Conservation (phyloP, 208 protist species). For the Wallacemonas sp. region DNA sequence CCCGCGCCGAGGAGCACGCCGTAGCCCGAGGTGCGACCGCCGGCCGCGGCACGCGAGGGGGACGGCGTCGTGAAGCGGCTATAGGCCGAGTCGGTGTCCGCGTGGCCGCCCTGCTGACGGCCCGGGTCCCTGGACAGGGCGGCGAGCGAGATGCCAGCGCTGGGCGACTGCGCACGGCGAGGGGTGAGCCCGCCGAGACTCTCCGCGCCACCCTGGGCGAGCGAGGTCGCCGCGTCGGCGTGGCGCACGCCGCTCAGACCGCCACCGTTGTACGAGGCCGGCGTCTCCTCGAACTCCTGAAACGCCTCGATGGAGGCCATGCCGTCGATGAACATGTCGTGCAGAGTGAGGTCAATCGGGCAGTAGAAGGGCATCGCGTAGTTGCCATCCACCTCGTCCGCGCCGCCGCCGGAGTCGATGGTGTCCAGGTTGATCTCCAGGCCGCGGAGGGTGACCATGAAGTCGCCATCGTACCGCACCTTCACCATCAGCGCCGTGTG, state of each 20-base stretch:
- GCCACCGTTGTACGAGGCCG: background rate
- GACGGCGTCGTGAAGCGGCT: background rate
- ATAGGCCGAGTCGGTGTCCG: background rate
- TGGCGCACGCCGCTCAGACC: slow-evolving; percentile 5
- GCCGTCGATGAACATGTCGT: slow-evolving; percentile 77
- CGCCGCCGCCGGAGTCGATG: slow-evolving; percentile 40
- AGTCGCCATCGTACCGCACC: slow-evolving; percentile 82
- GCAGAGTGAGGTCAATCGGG: slow-evolving; percentile 85
- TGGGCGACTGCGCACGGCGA: background rate
- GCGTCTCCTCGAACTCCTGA: slow-evolving; percentile 55
- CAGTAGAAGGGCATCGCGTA: slow-evolving; percentile 86
- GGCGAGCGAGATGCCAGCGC: slow-evolving; percentile 6
- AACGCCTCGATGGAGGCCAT: slow-evolving; percentile 80
- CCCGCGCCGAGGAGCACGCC: slow-evolving; percentile 75
- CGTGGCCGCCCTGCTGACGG: background rate
- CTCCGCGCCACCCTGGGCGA: background rate
- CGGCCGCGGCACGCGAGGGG: background rate
- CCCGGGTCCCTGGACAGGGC: slow-evolving; percentile 5
- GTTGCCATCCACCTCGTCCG: slow-evolving; percentile 64
- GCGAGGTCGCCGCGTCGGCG: background rate
- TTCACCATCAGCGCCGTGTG: slow-evolving; percentile 86
- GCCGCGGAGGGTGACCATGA: slow-evolving; percentile 67
- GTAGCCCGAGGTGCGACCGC: slow-evolving; percentile 49
- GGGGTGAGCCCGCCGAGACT: background rate
- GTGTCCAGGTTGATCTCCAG: slow-evolving; percentile 90